Conservation (phyloP, 495 filamentous ascomycete genomes). For the Penicillium macrosclerotiorum region DNA sequence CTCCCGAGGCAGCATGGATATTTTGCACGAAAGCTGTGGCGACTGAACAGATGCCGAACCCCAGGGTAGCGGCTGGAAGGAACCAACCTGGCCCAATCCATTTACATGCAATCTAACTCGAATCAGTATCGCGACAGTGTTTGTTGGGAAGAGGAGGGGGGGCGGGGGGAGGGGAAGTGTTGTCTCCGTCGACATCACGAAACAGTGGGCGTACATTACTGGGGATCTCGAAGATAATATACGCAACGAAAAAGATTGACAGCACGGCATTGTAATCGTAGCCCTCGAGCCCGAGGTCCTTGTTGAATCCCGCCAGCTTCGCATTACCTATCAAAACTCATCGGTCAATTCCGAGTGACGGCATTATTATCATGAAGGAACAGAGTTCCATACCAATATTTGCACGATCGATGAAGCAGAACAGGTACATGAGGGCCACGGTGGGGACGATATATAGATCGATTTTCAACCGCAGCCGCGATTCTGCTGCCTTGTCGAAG, state of each 20-base stretch:
- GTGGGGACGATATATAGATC: conserved; percentile 48
- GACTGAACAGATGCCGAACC: conserved; percentile 48
- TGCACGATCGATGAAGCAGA: conserved; percentile 57
- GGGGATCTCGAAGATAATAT: conserved; percentile 78
- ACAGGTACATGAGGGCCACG: conserved; percentile 48
- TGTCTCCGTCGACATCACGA: not conserved
- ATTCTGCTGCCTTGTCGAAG: conserved; percentile 59
- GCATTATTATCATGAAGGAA: not conserved
- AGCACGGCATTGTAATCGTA: conserved; percentile 66
- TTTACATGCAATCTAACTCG: conserved; percentile 34
- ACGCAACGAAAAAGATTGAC: conserved; percentile 69
- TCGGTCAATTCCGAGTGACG: conserved; percentile 10
- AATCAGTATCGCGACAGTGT: too few species aligned
- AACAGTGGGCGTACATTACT: conserved; percentile 53
- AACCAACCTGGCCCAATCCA: conserved; percentile 52
- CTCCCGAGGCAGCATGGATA: conserved; percentile 39
- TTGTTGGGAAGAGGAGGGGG: too few species aligned
- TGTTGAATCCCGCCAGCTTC: conserved; percentile 37
- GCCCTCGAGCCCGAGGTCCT: conserved; percentile 49
- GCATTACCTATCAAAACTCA: conserved; percentile 26
- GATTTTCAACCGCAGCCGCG: conserved; percentile 47
- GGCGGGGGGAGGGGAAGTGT: too few species aligned
- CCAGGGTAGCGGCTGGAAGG: conserved; percentile 43
- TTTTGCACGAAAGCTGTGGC: conserved; percentile 49
- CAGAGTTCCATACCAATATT: conserved; percentile 53